A percentile compares a stretch with the other conserved stretches of the same genome.
Evolutionary conservation across 2,329 filamentous ascomycete species (phyloP).

Genomic region (Pezicula carpinea): DNA sequence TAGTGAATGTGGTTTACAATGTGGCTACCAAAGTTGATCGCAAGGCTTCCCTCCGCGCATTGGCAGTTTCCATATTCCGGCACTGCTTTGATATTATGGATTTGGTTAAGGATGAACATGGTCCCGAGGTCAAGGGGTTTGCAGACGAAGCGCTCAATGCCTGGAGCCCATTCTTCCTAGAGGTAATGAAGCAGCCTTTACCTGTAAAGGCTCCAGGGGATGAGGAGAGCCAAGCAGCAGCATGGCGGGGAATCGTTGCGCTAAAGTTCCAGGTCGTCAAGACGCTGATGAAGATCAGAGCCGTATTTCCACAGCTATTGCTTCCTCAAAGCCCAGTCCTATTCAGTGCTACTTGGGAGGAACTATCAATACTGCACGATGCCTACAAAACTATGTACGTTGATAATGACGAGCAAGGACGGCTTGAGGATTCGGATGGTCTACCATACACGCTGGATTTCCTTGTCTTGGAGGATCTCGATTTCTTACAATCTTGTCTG

Average conservation of each 20-base stretch:
- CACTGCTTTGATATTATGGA: constrained; percentile 92
- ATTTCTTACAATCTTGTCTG: constrained; percentile 89
- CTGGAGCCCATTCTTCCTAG: constrained; percentile 89
- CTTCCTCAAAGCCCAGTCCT: constrained; percentile 76
- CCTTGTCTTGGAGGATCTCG: constrained; percentile 86
- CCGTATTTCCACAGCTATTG: constrained; percentile 76
- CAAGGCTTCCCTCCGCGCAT: constrained; percentile 71
- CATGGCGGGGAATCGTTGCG: constrained; percentile 77
- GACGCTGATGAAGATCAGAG: constrained; percentile 83
- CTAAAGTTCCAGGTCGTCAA: constrained; percentile 94
- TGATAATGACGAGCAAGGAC: constrained; percentile 76
- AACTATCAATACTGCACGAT: constrained; percentile 68
- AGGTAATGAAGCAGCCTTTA: constrained; percentile 69
- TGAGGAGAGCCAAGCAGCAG: constrained; percentile 54
- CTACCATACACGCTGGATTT: constrained; percentile 95
- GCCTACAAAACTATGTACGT: constrained; percentile 83
- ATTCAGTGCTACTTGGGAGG: constrained; percentile 86
- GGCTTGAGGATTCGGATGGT: constrained; percentile 82
- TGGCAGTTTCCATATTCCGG: constrained; percentile 87
- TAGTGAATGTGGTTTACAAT: constrained; percentile 78
- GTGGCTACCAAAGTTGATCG: constrained; percentile 73
- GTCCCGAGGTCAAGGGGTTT: constrained; percentile 79
- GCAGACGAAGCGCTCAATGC: constrained; percentile 77
- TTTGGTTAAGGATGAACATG: constrained; percentile 93
- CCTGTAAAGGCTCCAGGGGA: constrained; percentile 53